phyloP scores from a whole-genome alignment of 805 yeast genomes.

The Komagataella pseudopastoris region DNA sequence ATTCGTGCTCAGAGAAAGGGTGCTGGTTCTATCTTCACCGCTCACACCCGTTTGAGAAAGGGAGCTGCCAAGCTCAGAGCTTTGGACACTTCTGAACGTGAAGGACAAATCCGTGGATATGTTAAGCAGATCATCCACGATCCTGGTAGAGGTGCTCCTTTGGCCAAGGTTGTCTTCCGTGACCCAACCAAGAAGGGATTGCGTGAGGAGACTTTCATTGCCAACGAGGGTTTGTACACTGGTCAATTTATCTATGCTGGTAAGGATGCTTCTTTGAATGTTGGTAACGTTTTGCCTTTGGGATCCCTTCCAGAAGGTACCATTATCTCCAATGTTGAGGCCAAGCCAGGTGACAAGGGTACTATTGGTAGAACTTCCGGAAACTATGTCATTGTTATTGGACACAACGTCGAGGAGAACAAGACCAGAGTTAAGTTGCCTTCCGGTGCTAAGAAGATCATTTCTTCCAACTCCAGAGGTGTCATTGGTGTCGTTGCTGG shows the following conservation, averaged over 20 bases:
- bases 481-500: slow-evolving; percentile 99
- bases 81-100: slow-evolving; percentile 98
- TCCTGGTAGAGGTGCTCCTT: slow-evolving; percentile 99
- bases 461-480: slow-evolving; percentile 96
- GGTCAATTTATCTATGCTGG: slow-evolving; percentile 99
- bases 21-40: slow-evolving; percentile 99
- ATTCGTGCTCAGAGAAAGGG: slow-evolving; percentile 99
- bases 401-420: slow-evolving; percentile 98
- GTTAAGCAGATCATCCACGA: slow-evolving; percentile 98
- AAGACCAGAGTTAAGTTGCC: slow-evolving; percentile 99
- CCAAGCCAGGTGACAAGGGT: slow-evolving; percentile 57
- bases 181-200: slow-evolving; percentile 98
- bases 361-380: slow-evolving; percentile 99
- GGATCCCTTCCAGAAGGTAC: slow-evolving; percentile 65
- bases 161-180: slow-evolving; percentile 97
- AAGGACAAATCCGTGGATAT: slow-evolving; percentile 99
- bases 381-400: slow-evolving; percentile 96
- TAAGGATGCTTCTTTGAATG: slow-evolving; percentile 93
- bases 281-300: slow-evolving; percentile 95
- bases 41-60: slow-evolving; percentile 99
- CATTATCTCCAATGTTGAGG: slow-evolving; percentile 38
- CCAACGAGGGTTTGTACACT: slow-evolving; percentile 99
- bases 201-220: slow-evolving; percentile 97
- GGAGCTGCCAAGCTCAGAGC: slow-evolving; percentile 99
- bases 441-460: slow-evolving; percentile 96